Evolutionary conservation across 768 basidiomycete species (phyloP).

Genomic region (Pisolithus orientalis): DNA sequence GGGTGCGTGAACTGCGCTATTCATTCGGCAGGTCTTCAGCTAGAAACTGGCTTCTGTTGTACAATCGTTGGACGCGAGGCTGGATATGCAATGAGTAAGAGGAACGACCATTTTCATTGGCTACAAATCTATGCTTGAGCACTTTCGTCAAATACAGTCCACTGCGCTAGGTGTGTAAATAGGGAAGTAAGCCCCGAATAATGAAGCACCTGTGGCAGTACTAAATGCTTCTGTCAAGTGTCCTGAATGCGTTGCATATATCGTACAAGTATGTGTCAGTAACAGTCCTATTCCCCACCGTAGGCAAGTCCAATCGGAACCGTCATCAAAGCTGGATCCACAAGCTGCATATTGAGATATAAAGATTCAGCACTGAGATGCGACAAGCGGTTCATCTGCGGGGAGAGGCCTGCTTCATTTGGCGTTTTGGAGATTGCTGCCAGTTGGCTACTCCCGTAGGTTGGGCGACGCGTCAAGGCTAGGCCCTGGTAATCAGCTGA

Average conservation of each 20-base stretch:
- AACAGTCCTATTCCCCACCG: constrained; percentile 18
- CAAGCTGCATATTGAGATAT: constrained; percentile 6
- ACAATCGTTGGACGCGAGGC: too few species aligned
- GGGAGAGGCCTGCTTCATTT: not conserved
- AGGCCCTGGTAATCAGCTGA: not conserved
- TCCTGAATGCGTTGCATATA: too few species aligned
- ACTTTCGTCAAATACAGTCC: too few species aligned
- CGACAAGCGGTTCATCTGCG: constrained; percentile 21
- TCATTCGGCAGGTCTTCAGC: too few species aligned
- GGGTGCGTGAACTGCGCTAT: constrained; percentile 33
- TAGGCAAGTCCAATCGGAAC: constrained; percentile 19
- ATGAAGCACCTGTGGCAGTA: too few species aligned
- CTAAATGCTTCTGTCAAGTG: too few species aligned
- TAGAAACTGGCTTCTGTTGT: too few species aligned
- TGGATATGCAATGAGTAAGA: too few species aligned
- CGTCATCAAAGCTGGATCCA: constrained; percentile 11
- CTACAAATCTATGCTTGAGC: too few species aligned
- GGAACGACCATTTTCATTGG: too few species aligned
- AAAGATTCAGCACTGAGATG: constrained; percentile 24
- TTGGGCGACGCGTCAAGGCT: not conserved
- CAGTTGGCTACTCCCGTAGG: not conserved
- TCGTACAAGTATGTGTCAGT: not conserved
- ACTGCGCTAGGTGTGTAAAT: too few species aligned
- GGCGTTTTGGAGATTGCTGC: not conserved
- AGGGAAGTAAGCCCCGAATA: too few species aligned